Conservation (phyloP, 176 grass and related monocot species). For the Guadua angustifolia region DNA sequence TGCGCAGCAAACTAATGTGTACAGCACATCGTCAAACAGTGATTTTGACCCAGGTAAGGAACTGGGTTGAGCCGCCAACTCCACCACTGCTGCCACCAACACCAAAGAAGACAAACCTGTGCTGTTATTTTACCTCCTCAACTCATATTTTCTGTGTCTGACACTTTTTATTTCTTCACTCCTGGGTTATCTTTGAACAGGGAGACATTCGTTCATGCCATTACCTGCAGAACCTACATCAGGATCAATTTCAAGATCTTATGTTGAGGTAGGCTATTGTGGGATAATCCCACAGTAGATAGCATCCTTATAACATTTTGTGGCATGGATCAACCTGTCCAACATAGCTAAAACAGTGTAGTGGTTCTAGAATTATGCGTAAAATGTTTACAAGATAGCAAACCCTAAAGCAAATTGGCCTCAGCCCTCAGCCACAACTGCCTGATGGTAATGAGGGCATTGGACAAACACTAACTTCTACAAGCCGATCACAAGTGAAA, state of each 20-base stretch:
- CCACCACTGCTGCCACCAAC: no score
- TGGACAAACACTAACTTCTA: not conserved
- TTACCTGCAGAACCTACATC: constrained; percentile 45
- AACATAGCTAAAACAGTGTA: not conserved
- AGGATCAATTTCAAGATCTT: constrained; percentile 53
- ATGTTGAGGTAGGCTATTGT: constrained; percentile 47
- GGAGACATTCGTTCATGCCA: constrained; percentile 55
- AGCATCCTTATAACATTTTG: not conserved
- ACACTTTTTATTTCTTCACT: not conserved
- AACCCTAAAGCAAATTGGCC: no score
- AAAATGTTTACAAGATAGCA: no score
- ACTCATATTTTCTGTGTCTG: not conserved
- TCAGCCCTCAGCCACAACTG: not conserved
- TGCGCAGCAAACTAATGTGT: constrained; percentile 58
- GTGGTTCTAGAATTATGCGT: not conserved
- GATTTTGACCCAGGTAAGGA: constrained; percentile 63
- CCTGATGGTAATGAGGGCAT: not conserved
- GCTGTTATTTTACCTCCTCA: not conserved
- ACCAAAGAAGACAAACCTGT: not conserved
- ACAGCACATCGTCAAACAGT: constrained; percentile 32
- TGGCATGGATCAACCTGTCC: not conserved
- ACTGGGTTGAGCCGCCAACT: not conserved
- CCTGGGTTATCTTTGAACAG: constrained; percentile 51
- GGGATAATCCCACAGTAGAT: not conserved
- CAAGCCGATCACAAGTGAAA: not conserved